These are phyloP conservation scores for Phaseolus lunatus DNA, from an alignment of 306 rosid genomes.

Conservation along the genomic window DNA sequence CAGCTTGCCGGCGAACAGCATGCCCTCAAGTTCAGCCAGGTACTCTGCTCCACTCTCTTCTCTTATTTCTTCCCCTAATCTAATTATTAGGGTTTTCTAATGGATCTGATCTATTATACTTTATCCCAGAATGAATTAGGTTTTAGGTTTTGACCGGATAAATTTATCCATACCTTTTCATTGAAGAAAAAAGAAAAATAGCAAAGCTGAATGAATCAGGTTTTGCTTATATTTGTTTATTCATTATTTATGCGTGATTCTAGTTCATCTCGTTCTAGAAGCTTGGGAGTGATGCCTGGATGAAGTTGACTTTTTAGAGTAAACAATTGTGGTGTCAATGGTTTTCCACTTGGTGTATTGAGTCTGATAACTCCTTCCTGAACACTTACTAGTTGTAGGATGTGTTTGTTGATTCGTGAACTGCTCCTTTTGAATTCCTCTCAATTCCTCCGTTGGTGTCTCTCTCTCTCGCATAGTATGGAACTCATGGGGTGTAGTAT, in stretches of 20 bases:
- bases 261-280: too few relatives aligned
- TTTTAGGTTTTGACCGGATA: not conserved
- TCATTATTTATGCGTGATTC: not conserved
- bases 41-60: not conserved
- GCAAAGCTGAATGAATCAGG: too few relatives aligned
- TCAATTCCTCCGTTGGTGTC: too few relatives aligned
- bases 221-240: too few relatives aligned
- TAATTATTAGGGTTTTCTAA: not conserved
- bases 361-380: not conserved
- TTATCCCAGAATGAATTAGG: not conserved
- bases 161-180: too few relatives aligned
- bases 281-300: not conserved
- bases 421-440: slow-evolving; percentile 30
- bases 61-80: not conserved
- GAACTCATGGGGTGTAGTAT: not conserved
- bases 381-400: not conserved
- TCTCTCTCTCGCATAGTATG: not conserved
- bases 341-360: not conserved
- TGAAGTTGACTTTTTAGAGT: too few relatives aligned
- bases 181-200: too few relatives aligned
- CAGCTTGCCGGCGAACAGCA: slow-evolving; percentile 94
- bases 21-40: slow-evolving; percentile 97
- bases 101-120: not conserved
- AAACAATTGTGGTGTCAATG: not conserved
- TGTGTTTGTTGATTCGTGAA: not conserved